These are phyloP conservation scores for Naganishia friedmannii DNA, from an alignment of 768 basidiomycete species.

Conservation along the genomic window DNA sequence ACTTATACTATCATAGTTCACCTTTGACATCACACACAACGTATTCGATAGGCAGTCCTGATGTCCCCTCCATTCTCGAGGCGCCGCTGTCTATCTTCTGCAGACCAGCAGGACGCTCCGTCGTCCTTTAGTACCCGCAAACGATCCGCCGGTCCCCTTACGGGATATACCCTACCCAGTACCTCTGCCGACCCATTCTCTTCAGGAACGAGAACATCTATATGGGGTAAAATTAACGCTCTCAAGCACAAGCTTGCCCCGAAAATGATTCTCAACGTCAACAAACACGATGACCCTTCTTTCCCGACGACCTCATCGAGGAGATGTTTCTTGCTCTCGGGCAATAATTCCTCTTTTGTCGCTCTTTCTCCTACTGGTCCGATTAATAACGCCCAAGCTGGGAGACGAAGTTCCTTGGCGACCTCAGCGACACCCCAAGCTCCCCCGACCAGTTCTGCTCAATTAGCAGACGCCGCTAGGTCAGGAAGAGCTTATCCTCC, in stretches of 20 bases:
- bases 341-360: background rate
- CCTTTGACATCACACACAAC: too few relatives aligned
- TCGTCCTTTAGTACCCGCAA: too few relatives aligned
- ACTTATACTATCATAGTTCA: too few relatives aligned
- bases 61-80: too few relatives aligned
- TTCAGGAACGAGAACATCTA: too few relatives aligned
- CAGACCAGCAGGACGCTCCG: too few relatives aligned
- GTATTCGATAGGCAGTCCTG: too few relatives aligned
- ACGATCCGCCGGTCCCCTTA: too few relatives aligned
- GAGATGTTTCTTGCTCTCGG: background rate
- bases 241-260: slow-evolving; percentile 5
- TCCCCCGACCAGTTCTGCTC: slow-evolving; percentile 7
- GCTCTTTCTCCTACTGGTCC: background rate
- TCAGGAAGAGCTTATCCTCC: background rate
- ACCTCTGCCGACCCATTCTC: too few relatives aligned
- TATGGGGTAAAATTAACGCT: slow-evolving; percentile 3
- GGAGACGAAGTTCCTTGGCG: slow-evolving; percentile 7
- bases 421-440: slow-evolving; percentile 4
- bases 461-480: background rate
- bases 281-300: slow-evolving; percentile 9
- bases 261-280: background rate
- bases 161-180: too few relatives aligned
- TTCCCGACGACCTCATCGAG: background rate
- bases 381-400: background rate
- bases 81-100: too few relatives aligned